phyloP scores from a whole-genome alignment of 2,329 filamentous ascomycete species.

The Amesomyces nigricolor region DNA sequence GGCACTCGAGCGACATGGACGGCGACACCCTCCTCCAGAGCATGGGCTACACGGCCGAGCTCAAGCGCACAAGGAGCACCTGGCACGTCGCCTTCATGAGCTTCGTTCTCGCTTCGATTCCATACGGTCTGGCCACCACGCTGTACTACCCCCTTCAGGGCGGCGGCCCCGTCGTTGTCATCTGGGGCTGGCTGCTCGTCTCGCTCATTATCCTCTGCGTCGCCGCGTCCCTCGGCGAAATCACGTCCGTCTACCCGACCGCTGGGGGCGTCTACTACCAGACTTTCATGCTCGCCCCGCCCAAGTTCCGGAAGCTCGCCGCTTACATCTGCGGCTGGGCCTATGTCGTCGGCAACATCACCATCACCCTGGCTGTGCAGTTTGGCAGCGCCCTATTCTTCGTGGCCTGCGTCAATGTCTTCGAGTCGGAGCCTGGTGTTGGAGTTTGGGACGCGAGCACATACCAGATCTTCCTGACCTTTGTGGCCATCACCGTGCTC shows the following conservation, averaged over 20 bases:
- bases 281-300: slow-evolving; percentile 65
- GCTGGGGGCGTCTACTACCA: slow-evolving; percentile 75
- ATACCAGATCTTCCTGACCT: slow-evolving; percentile 67
- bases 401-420: slow-evolving; percentile 52
- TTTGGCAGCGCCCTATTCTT: slow-evolving; percentile 68
- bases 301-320: slow-evolving; percentile 54
- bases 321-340: slow-evolving; percentile 72
- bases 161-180: slow-evolving; percentile 62
- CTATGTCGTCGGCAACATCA: slow-evolving; percentile 74
- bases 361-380: slow-evolving; percentile 76
- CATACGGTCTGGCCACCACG: slow-evolving; percentile 67
- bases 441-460: slow-evolving; percentile 42
- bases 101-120: slow-evolving; percentile 69
- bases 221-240: slow-evolving; percentile 64
- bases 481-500: slow-evolving; percentile 60
- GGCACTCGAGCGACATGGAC: slow-evolving; percentile 17
- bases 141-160: slow-evolving; percentile 61
- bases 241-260: slow-evolving; percentile 71
- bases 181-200: slow-evolving; percentile 67
- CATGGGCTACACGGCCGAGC: slow-evolving; percentile 61
- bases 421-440: slow-evolving; percentile 40
- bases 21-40: slow-evolving; percentile 59
- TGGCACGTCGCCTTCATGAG: slow-evolving; percentile 69
- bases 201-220: slow-evolving; percentile 62
- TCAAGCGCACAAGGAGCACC: slow-evolving; percentile 60